Evolutionary conservation across 331 rosid genomes (phyloP).

Genomic region (Rhamnella rubrinervis): DNA sequence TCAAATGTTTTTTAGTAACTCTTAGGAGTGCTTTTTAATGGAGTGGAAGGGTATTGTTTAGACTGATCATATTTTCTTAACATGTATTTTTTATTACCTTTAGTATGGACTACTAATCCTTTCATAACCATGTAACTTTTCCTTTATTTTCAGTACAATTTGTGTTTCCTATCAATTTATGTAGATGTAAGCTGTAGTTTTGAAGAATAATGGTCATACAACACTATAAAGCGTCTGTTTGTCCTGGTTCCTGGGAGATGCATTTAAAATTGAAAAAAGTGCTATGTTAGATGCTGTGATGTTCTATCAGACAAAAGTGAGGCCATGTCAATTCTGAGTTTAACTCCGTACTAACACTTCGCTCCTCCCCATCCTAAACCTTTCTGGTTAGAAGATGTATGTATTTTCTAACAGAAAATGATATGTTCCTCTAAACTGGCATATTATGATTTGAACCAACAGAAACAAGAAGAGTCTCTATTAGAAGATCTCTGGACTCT

Average conservation of each 20-base stretch:
- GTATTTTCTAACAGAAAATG: too few species aligned
- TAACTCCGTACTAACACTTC: background rate
- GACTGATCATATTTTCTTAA: too few species aligned
- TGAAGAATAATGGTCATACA: constrained; percentile 4
- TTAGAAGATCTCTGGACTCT: constrained; percentile 96
- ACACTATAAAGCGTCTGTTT: background rate
- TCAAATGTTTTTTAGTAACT: too few species aligned
- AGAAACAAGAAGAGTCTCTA: constrained; percentile 98
- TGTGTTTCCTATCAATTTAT: background rate
- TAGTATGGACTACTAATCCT: too few species aligned
- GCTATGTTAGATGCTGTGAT: background rate
- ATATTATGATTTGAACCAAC: constrained; percentile 22
- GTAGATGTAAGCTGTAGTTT: background rate
- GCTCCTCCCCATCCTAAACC: background rate
- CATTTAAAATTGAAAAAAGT: background rate
- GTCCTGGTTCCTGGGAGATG: background rate
- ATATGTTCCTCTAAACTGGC: background rate
- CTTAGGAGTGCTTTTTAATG: too few species aligned
- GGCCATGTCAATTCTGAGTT: background rate
- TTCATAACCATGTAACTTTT: too few species aligned
- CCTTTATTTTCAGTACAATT: too few species aligned
- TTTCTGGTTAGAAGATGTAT: background rate
- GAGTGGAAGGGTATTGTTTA: too few species aligned
- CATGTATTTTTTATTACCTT: too few species aligned
- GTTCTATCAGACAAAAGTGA: background rate